phyloP scores from a whole-genome alignment of 2,329 filamentous ascomycete species.

The Elsinoe arachidis region DNA sequence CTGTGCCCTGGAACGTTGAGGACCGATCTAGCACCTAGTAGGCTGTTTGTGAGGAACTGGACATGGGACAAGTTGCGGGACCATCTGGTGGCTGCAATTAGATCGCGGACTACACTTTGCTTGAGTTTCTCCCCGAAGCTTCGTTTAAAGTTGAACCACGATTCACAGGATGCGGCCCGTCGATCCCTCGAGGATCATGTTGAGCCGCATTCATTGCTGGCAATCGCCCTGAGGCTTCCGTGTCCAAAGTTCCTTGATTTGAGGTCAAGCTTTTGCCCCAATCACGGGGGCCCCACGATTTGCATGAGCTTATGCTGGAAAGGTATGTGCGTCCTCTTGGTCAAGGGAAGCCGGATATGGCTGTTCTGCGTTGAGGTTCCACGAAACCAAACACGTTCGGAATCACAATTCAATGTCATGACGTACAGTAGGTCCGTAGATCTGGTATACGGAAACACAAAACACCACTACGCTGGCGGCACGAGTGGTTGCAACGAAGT shows the following conservation, averaged over 20 bases:
- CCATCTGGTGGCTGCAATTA: not conserved
- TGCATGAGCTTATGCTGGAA: not conserved
- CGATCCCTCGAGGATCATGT: not conserved
- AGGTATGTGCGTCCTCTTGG: no score
- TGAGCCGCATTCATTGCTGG: not conserved
- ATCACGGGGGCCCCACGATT: not conserved
- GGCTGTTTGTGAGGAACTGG: no score
- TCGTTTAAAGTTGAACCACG: not conserved
- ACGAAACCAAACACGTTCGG: not conserved
- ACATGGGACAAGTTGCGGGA: not conserved
- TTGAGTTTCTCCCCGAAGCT: not conserved
- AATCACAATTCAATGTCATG: not conserved
- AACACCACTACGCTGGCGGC: no score
- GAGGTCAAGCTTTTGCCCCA: not conserved
- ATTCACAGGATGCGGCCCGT: not conserved
- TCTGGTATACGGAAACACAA: not conserved
- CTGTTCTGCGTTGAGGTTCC: no score
- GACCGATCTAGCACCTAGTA: no score
- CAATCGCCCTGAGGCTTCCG: not conserved
- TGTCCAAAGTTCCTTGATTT: not conserved
- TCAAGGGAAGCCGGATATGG: no score
- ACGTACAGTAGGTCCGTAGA: not conserved
- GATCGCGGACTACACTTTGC: no score
- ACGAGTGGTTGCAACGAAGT: no score
- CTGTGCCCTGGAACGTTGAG: not conserved